Conservation (phyloP, 108 stramenopile species). For the Asterionellopsis glacialis region DNA sequence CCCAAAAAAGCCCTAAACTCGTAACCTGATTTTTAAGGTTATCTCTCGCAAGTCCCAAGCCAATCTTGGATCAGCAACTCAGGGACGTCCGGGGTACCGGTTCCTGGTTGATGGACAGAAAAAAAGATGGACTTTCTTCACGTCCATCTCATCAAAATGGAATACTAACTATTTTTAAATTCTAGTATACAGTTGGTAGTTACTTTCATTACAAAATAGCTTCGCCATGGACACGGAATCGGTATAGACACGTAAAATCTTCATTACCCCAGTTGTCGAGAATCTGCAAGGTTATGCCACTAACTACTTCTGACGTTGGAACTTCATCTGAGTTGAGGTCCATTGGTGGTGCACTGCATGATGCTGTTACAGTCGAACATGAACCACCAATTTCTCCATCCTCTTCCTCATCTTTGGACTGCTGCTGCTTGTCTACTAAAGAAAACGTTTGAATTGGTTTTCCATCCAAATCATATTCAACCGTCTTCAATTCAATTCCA, state of each 20-base stretch:
- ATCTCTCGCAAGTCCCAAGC: no score
- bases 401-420: constrained; percentile 6
- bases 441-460: constrained; percentile 36
- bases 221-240: constrained; percentile 64
- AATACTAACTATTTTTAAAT: no score
- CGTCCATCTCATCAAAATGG: no score
- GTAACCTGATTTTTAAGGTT: no score
- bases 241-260: constrained; percentile 79
- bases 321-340: constrained; percentile 18
- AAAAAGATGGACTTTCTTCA: no score
- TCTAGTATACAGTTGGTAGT: no score
- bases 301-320: constrained; percentile 2
- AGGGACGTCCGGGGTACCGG: no score
- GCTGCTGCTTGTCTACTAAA: constrained; percentile 1
- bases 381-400: constrained; percentile 17
- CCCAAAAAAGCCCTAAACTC: no score
- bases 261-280: constrained; percentile 71
- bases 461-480: constrained; percentile 44
- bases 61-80: no score
- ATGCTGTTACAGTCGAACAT: constrained; percentile 24
- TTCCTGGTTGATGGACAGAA: no score
- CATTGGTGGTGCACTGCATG: constrained; percentile 22
- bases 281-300: constrained; percentile 48
- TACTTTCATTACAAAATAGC: neutral
- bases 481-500: constrained; percentile 41